Percentiles rank a stretch among this genome's conserved stretches.
Conservation (phyloP, 1,284 basidiomycete species). For the Microbotryomycetes sp. region DNA sequence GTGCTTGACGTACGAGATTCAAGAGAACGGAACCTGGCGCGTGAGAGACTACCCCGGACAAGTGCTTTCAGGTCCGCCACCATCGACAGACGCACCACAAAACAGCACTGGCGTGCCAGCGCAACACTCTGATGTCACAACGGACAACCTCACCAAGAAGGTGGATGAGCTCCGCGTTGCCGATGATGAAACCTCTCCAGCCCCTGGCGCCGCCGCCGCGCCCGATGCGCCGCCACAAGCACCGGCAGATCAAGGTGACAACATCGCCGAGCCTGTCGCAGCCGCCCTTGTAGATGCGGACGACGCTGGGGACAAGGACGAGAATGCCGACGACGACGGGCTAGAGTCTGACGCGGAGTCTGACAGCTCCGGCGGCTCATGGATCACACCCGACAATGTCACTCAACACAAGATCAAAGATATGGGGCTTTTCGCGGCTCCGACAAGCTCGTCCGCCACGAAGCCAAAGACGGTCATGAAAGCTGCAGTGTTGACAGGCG, state of each 20-base stretch:
- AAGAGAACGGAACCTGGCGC: slow-evolving; percentile 47
- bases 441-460: background rate
- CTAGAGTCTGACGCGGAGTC: slow-evolving; percentile 57
- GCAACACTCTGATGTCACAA: background rate
- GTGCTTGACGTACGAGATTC: slow-evolving; percentile 53
- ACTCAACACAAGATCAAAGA: slow-evolving; percentile 79
- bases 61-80: slow-evolving; percentile 24
- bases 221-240: background rate
- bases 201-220: background rate
- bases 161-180: background rate
- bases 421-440: slow-evolving; percentile 54
- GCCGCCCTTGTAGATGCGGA: background rate
- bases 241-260: background rate
- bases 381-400: slow-evolving; percentile 93
- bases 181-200: background rate
- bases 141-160: background rate
- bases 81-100: background rate
- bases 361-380: slow-evolving; percentile 61
- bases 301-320: slow-evolving; percentile 11
- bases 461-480: slow-evolving; percentile 48
- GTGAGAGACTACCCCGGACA: slow-evolving; percentile 47
- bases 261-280: background rate
- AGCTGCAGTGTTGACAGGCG: slow-evolving; percentile 90
- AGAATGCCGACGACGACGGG: slow-evolving; percentile 43
- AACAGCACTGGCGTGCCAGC: background rate